These are phyloP conservation scores for Crithidia sp. DNA, from an alignment of 208 protist species.

Conservation along the genomic window DNA sequence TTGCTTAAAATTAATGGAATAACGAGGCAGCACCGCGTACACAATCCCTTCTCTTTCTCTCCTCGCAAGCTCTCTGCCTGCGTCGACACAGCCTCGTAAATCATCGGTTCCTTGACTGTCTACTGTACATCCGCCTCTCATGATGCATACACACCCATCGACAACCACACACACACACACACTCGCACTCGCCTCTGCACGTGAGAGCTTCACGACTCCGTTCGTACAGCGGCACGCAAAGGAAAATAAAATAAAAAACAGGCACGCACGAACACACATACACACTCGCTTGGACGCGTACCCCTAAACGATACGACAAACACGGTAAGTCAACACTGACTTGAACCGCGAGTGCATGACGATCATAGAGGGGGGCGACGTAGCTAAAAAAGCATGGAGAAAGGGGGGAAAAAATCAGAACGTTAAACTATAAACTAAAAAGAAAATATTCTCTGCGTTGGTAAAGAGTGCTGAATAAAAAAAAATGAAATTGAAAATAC, in stretches of 20 bases:
- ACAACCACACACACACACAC: too few relatives aligned
- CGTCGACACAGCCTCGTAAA: too few relatives aligned
- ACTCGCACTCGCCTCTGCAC: background rate
- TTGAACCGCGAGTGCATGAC: conserved; percentile 15
- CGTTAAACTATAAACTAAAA: background rate
- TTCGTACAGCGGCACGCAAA: background rate
- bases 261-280: background rate
- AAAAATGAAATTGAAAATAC: background rate
- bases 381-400: conserved; percentile 3
- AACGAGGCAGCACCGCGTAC: too few relatives aligned
- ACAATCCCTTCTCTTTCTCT: too few relatives aligned
- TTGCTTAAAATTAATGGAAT: too few relatives aligned
- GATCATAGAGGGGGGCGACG: background rate
- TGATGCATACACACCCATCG: too few relatives aligned
- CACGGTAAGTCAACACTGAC: conserved; percentile 31
- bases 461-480: background rate
- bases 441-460: background rate
- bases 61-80: too few relatives aligned
- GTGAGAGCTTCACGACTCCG: background rate
- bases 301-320: too few relatives aligned
- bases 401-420: conserved; percentile 11
- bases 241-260: conserved; percentile 18
- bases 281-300: background rate
- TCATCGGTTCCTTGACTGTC: too few relatives aligned
- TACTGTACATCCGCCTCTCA: too few relatives aligned